Conservation (phyloP, 164 flowering plant species). For the Warburgia ugandensis region DNA sequence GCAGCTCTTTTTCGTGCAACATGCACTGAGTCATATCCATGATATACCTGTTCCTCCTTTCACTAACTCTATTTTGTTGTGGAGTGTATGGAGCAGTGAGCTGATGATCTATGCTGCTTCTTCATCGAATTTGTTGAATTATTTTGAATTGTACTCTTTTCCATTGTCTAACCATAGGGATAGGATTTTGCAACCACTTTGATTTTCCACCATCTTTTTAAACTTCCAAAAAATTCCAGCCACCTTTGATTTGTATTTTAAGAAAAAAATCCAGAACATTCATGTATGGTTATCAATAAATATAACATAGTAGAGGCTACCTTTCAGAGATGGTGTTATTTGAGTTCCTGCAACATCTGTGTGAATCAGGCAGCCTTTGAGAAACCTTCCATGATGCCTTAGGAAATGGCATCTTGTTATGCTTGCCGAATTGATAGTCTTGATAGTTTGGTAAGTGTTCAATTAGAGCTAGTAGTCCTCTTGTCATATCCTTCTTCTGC, state of each 20-base stretch:
- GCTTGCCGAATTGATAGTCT: too few species aligned
- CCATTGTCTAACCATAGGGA: not conserved
- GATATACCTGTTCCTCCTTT: too few species aligned
- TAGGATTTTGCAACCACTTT: not conserved
- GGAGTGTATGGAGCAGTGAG: not conserved
- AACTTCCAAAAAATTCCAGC: too few species aligned
- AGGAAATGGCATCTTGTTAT: too few species aligned
- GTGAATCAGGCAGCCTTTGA: conserved; percentile 1
- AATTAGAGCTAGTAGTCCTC: too few species aligned
- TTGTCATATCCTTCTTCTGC: too few species aligned
- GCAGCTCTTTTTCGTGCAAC: too few species aligned
- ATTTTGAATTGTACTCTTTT: not conserved
- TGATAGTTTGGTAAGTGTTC: too few species aligned
- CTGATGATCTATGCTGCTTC: not conserved
- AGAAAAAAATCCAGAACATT: conserved; percentile 2
- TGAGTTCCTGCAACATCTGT: too few species aligned
- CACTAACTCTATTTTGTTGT: not conserved
- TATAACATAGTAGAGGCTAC: not conserved
- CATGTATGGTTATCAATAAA: not conserved
- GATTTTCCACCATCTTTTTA: too few species aligned
- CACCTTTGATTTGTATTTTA: too few species aligned
- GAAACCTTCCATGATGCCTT: not conserved
- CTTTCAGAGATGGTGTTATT: conserved; percentile 1
- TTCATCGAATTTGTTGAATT: not conserved
- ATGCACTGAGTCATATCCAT: too few species aligned